Conservation (phyloP, 2,329 filamentous ascomycete genomes). For the Periconia macrospinosa region DNA sequence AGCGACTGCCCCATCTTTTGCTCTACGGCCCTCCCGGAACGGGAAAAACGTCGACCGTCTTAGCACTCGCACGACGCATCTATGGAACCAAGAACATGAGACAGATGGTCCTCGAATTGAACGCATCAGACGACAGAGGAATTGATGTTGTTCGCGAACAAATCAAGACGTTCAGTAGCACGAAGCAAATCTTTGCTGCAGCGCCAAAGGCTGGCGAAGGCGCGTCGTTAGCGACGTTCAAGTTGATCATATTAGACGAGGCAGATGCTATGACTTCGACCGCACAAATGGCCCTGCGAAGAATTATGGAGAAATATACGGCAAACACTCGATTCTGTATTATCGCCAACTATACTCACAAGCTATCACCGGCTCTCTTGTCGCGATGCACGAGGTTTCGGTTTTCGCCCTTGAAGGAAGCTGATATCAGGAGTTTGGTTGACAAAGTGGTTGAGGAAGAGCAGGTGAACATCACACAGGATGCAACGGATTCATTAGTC, state of each 20-base stretch:
- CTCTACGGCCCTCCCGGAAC: conserved; percentile 96
- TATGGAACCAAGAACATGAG: conserved; percentile 91
- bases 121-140: conserved; percentile 94
- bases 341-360: conserved; percentile 98
- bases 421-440: conserved; percentile 80
- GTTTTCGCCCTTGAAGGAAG: conserved; percentile 89
- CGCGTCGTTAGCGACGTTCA: conserved; percentile 71
- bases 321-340: conserved; percentile 97
- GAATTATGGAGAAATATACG: conserved; percentile 99
- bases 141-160: conserved; percentile 96
- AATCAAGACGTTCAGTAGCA: conserved; percentile 98
- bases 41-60: conserved; percentile 94
- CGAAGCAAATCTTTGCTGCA: conserved; percentile 92
- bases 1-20: conserved; percentile 88
- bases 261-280: conserved; percentile 99
- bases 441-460: conserved; percentile 90
- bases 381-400: conserved; percentile 93
- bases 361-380: conserved; percentile 87
- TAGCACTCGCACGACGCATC: conserved; percentile 89
- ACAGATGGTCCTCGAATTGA: conserved; percentile 97
- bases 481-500: conserved; percentile 82
- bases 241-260: conserved; percentile 96
- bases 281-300: conserved; percentile 92
- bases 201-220: conserved; percentile 52
- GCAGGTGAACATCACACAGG: conserved; percentile 76